Evolutionary conservation across 768 basidiomycete species (phyloP), one percentile per base, ranked within the genome.

Genomic region (Kwoniella dejecticola): DNA sequence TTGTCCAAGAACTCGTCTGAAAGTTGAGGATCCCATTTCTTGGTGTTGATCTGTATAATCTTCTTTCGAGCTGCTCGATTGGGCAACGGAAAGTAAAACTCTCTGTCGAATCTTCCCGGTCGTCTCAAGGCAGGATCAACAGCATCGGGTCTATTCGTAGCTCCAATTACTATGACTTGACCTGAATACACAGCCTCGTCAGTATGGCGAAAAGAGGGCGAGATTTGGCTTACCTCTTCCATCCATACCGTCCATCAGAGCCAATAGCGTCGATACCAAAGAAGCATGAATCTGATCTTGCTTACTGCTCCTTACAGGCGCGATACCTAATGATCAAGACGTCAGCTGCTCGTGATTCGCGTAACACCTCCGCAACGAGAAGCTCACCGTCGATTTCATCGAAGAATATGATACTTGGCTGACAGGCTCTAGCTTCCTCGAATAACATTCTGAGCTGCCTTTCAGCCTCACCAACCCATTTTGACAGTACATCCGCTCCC

Each of bases 161-260:
- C 96, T 27, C 96, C 96, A 68, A 98, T 98, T 29, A 99, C 91
- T 26, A 98, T 85, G 17, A 99, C 95, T 78, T 97, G 93, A 1
- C 93, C 79, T 44, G 23, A n/a, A n/a, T n/a, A 4, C 15, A 12
- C 1, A 38, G 3, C 26, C 11, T 23, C 44, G 17, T 46, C 29
- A 17, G 38, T 29, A 6, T 46, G 10, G 4, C 19, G 26, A 10
- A 30, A 36, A 7, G 7, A 36, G 7, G 33, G 15, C 33, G 33
- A 36, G 11, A 17, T 13, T 13, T 3, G 15, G 19, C 77, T 50
- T 27, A 79, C 82, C 94, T 53, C 96, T 85, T 0, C 94, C 94
- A 65, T 99, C 96, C 95, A 98, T 98, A 44, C 95, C 96, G 77
- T 98, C 96, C 96, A 98, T 98, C 44, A 98, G 83, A 1, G 96